phyloP scores from a whole-genome alignment of 1,139 yeast species.

The Yamadazyma diddensiae region DNA sequence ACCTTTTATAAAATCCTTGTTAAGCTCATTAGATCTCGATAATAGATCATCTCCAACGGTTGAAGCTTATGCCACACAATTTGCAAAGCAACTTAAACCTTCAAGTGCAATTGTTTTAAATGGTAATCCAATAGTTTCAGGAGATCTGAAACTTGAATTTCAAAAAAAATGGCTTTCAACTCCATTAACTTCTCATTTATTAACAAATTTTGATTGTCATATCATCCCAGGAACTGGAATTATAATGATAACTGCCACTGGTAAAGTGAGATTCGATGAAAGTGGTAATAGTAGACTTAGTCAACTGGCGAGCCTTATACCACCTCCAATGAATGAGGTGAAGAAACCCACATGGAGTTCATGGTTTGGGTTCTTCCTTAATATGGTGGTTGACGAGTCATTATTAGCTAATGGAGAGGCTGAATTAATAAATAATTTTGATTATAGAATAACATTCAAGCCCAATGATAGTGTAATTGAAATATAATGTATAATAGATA shows the following conservation, averaged over 20 bases:
- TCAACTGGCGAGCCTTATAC: conserved; percentile 50
- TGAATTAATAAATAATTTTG: conserved; percentile 53
- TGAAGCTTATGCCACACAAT: conserved; percentile 50
- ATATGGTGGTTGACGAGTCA: conserved; percentile 56
- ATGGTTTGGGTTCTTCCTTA: conserved; percentile 65
- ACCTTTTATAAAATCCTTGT: conserved; percentile 40
- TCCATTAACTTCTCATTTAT: conserved; percentile 61
- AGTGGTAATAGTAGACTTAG: conserved; percentile 64
- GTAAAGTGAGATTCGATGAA: conserved; percentile 73
- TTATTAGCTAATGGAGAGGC: conserved; percentile 39
- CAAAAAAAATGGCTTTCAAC: conserved; percentile 63
- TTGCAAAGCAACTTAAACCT: conserved; percentile 46
- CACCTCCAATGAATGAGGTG: conserved; percentile 12
- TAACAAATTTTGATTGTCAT: conserved; percentile 65
- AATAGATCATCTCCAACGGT: conserved; percentile 31
- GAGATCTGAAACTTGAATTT: conserved; percentile 54
- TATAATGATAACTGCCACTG: conserved; percentile 51
- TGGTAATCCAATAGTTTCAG: conserved; percentile 57
- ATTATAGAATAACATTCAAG: conserved; percentile 62
- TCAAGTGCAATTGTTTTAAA: conserved; percentile 55
- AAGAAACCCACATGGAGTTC: conserved; percentile 56
- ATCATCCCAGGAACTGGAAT: conserved; percentile 68
- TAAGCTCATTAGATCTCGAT: conserved; percentile 36
- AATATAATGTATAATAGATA: conserved; percentile 4
- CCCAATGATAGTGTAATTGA: conserved; percentile 54